phyloP scores from a whole-genome alignment of 192 early-diverging fungal species.

The Rhizophagus sp. region DNA sequence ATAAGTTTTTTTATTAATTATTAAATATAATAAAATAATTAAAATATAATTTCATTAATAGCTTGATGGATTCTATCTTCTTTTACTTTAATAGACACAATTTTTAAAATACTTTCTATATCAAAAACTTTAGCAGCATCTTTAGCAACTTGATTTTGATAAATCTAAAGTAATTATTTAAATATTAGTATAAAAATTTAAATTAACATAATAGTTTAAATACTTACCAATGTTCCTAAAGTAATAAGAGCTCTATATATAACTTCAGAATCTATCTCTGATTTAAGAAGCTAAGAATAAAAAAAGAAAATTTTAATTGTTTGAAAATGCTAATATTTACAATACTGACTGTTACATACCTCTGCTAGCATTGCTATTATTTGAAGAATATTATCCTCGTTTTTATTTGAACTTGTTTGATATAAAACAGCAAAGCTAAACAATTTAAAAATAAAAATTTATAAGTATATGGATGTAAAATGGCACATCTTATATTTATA shows the following conservation, averaged over 20 bases:
- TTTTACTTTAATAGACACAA: background rate
- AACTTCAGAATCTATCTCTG: slow-evolving; percentile 14
- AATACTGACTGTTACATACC: background rate
- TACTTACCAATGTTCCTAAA: slow-evolving; percentile 26
- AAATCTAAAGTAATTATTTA: background rate
- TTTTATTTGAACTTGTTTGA: slow-evolving; percentile 11
- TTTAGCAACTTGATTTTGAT: slow-evolving; percentile 18
- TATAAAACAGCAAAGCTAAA: slow-evolving; percentile 25
- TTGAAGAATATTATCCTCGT: slow-evolving; percentile 6
- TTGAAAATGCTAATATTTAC: background rate
- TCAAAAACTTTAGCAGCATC: slow-evolving; percentile 14
- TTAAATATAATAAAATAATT: too few relatives aligned
- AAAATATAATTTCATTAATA: background rate
- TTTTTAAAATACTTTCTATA: background rate
- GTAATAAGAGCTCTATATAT: slow-evolving; percentile 23
- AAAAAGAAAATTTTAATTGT: background rate
- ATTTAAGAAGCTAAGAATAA: slow-evolving; percentile 19
- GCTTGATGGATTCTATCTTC: background rate
- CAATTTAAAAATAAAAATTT: background rate
- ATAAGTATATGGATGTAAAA: background rate
- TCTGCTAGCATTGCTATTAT: slow-evolving; percentile 22
- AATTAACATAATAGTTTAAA: background rate
- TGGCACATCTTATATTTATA: background rate
- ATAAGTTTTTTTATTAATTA: too few relatives aligned
- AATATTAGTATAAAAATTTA: background rate